phyloP scores from a whole-genome alignment of 495 filamentous ascomycete species.

The Penicillium soppii region DNA sequence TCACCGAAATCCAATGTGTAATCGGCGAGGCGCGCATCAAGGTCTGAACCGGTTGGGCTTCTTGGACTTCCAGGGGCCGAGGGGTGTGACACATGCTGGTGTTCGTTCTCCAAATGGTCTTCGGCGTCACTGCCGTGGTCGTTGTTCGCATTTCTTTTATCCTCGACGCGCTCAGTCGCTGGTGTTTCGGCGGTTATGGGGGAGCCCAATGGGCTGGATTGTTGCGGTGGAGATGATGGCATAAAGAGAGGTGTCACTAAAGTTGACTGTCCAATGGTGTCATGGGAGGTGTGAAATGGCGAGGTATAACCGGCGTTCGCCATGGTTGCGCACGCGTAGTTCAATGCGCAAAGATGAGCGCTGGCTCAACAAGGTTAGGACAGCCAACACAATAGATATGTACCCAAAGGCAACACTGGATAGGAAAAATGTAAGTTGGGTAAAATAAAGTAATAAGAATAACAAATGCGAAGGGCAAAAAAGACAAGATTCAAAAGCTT shows the following conservation, averaged over 20 bases:
- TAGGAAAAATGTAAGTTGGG: background rate
- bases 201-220: slow-evolving; percentile 20
- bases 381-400: background rate
- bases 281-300: slow-evolving; percentile 44
- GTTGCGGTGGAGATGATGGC: slow-evolving; percentile 35
- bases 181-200: slow-evolving; percentile 28
- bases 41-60: slow-evolving; percentile 27
- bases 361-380: background rate
- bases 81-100: slow-evolving; percentile 19
- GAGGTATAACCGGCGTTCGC: slow-evolving; percentile 38
- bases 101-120: slow-evolving; percentile 17
- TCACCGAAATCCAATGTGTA: slow-evolving; percentile 48
- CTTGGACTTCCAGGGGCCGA: slow-evolving; percentile 27
- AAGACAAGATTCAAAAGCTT: slow-evolving; percentile 6
- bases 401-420: background rate
- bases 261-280: slow-evolving; percentile 46
- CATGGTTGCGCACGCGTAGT: slow-evolving; percentile 29
- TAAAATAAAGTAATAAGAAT: slow-evolving; percentile 19
- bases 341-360: slow-evolving; percentile 9
- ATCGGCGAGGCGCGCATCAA: slow-evolving; percentile 47
- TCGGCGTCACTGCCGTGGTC: slow-evolving; percentile 1
- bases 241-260: slow-evolving; percentile 41
- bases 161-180: slow-evolving; percentile 16
- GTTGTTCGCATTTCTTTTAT: slow-evolving; percentile 9
- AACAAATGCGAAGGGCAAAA: slow-evolving; percentile 7